phyloP scores from a whole-genome alignment of 2,329 filamentous ascomycete species.

The Colletotrichum agaves region DNA sequence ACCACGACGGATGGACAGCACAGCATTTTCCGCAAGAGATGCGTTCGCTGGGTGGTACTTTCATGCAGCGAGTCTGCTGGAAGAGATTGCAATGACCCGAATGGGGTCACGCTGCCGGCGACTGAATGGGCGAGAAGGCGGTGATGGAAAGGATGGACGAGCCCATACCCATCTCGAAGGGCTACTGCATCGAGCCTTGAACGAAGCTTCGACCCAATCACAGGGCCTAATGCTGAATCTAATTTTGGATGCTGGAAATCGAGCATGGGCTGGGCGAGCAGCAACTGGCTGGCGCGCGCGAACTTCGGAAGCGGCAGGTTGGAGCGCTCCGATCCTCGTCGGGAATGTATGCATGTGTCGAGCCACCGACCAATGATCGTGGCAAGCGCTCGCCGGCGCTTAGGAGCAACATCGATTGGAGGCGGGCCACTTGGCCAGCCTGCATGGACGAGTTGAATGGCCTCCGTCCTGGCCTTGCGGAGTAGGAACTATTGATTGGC shows the following conservation, averaged over 20 bases:
- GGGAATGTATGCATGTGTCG: slow-evolving; percentile 17
- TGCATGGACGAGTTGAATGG: neutral
- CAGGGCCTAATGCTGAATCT: slow-evolving; percentile 41
- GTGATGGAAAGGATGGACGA: slow-evolving; percentile 22
- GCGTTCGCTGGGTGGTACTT: slow-evolving; percentile 9
- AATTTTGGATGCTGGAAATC: slow-evolving; percentile 48
- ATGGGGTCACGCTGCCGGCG: slow-evolving; percentile 25
- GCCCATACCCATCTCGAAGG: slow-evolving; percentile 22
- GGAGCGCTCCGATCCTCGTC: slow-evolving; percentile 33
- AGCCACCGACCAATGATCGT: slow-evolving; percentile 34
- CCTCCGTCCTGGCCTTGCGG: slow-evolving; percentile 28
- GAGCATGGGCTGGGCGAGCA: slow-evolving; percentile 39
- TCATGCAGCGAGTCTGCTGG: slow-evolving; percentile 27
- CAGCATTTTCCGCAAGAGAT: slow-evolving; percentile 1
- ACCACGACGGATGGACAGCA: slow-evolving; percentile 21
- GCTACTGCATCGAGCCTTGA: slow-evolving; percentile 18
- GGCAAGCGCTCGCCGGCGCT: slow-evolving; percentile 39
- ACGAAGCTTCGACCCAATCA: slow-evolving; percentile 47
- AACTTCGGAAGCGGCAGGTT: slow-evolving; percentile 40
- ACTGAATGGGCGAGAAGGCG: slow-evolving; percentile 13
- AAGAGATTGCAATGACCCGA: slow-evolving; percentile 27
- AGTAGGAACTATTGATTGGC: slow-evolving; percentile 27
- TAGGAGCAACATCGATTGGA: slow-evolving; percentile 37
- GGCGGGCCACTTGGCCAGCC: slow-evolving; percentile 22
- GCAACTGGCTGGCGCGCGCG: slow-evolving; percentile 54